Base-by-base conservation (phyloP, 371 early-diverging fungal genomes). In the Rhizopus stolonifer region DNA sequence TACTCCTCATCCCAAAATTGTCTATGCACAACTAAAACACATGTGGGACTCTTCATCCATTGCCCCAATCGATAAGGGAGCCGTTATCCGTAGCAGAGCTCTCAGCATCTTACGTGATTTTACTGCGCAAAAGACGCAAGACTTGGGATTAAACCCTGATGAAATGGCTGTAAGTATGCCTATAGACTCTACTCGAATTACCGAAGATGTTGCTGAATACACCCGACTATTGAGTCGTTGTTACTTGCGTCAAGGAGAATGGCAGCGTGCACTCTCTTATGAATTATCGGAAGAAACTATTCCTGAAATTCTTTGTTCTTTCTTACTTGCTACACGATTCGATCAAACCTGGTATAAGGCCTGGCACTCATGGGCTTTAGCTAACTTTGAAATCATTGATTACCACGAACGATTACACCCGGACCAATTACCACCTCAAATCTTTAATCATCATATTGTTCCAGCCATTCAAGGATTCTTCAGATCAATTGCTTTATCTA, bases 281-380 rank as follows among this genome's bases (percentile, higher is more conserved):
- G 87, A 89, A 25, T 77, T 88, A 52, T 80, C 81, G 1, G 85
- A 87, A 55, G 82, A 87, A 19, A 81, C 79, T 1, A 89, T 93
- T 33, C 90, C 91, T 14, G 89, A 89, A 45, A 92, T 92, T 24
- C 62, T 96, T 23, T 71, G 83, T 21, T 90, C 91, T 3, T 95
- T 93, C 65, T 74, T 85, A 0, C 80, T 92, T 11, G 96, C 99
- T 0, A 96, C 95, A 1, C 87, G 90, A 26, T 86, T 91, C 72
- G 96, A 97, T 75, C 84, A 82, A 74, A 83, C 91, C 42, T 97
- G 94, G 93, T 97, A 99, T 80, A 96, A 95, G 69, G 95, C 96
- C 23, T 98, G 98, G 98, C 98, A 99, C 62, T 85, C 93, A n/a
- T 95, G 94, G 92, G 98, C 98, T 4, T 71, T 97, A 19, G 87